Conservation (phyloP, 768 basidiomycete species). For the Auricularia auricula-judae region DNA sequence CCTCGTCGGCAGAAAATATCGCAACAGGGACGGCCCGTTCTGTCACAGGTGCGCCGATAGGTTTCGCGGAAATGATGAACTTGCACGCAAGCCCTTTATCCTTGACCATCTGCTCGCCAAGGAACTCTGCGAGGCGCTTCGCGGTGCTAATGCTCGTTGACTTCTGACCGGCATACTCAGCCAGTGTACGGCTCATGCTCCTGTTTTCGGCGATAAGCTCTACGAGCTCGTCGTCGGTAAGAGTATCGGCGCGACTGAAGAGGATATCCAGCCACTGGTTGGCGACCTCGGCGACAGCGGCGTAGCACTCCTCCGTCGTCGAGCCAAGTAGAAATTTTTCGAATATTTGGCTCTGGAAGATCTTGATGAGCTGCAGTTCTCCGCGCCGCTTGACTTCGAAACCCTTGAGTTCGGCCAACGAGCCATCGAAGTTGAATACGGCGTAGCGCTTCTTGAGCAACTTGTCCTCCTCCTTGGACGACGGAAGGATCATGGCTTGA, state of each 20-base stretch:
- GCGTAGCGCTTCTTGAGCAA: slow-evolving; percentile 97
- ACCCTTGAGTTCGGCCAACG: slow-evolving; percentile 95
- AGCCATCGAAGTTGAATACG: slow-evolving; percentile 96
- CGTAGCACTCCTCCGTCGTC: slow-evolving; percentile 92
- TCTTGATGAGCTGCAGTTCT: slow-evolving; percentile 97
- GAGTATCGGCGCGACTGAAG: slow-evolving; percentile 71
- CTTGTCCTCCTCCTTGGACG: slow-evolving; percentile 98
- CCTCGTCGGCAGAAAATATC: slow-evolving; percentile 93
- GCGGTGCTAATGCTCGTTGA: slow-evolving; percentile 98
- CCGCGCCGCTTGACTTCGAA: slow-evolving; percentile 98
- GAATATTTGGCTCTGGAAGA: slow-evolving; percentile 97
- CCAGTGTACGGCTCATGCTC: slow-evolving; percentile 93
- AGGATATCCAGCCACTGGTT: slow-evolving; percentile 97
- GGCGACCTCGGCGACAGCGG: slow-evolving; percentile 84
- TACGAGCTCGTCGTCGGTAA: slow-evolving; percentile 86
- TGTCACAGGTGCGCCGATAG: slow-evolving; percentile 87
- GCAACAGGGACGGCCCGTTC: slow-evolving; percentile 95
- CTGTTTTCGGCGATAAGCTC: slow-evolving; percentile 98
- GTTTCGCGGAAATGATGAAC: slow-evolving; percentile 95
- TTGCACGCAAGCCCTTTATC: slow-evolving; percentile 98
- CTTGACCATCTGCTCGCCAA: slow-evolving; percentile 98
- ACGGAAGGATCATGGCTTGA: slow-evolving; percentile 97
- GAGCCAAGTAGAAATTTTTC: slow-evolving; percentile 91
- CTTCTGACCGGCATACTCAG: slow-evolving; percentile 93
- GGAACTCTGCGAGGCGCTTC: slow-evolving; percentile 85